phyloP scores from a whole-genome alignment of 2,329 filamentous ascomycete species.

The Colletotrichum salicis region DNA sequence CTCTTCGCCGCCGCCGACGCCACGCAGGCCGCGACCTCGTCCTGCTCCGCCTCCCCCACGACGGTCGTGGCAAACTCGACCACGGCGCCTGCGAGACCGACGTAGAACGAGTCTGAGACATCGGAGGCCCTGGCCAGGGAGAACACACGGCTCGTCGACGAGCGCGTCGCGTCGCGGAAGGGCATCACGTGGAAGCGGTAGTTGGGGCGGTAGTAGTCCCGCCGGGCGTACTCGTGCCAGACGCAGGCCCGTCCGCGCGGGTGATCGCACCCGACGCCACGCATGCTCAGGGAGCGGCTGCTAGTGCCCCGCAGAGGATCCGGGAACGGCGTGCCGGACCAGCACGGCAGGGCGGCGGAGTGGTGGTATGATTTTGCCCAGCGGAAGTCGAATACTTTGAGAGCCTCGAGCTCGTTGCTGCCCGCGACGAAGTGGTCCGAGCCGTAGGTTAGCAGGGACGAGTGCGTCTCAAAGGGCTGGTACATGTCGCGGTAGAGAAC shows the following conservation, averaged over 20 bases:
- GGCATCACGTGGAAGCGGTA: conserved; percentile 55
- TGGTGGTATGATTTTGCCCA: conserved; percentile 61
- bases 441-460: conserved; percentile 61
- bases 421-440: conserved; percentile 63
- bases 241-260: conserved; percentile 48
- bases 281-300: conserved; percentile 33
- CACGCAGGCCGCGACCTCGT: not conserved
- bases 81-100: conserved; percentile 59
- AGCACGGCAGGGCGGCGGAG: conserved; percentile 59
- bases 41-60: not conserved
- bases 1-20: conserved; percentile 27
- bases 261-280: conserved; percentile 48
- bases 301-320: conserved; percentile 42
- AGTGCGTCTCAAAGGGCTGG: conserved; percentile 56
- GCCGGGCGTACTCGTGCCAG: conserved; percentile 59
- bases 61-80: conserved; percentile 49
- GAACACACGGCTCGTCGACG: conserved; percentile 49
- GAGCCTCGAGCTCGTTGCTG: conserved; percentile 52
- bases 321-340: conserved; percentile 48
- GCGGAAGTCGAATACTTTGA: conserved; percentile 67
- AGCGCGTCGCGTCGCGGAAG: conserved; percentile 38
- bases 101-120: conserved; percentile 59
- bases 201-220: conserved; percentile 60
- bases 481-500: conserved; percentile 64
- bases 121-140: conserved; percentile 60